Evolutionary conservation across 352 stramenopile genomes (phyloP), one percentile per base, ranked within the genome.

Genomic region (Pythium guiyangense): DNA sequence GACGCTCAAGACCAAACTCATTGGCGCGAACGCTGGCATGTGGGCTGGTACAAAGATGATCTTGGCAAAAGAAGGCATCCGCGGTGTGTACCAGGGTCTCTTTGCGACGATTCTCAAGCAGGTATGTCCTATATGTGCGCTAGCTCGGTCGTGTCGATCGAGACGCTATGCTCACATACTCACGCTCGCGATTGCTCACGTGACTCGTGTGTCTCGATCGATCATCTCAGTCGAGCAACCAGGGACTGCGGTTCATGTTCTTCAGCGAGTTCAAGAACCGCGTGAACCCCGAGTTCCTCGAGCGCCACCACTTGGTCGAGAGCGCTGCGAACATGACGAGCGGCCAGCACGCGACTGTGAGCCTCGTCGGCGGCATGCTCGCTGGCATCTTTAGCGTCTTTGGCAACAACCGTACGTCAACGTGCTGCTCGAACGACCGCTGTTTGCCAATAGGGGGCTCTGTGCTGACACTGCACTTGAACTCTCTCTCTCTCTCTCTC

Each of bases 1-100:
- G 63, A 99, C 96, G 22, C 74, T 99, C 8, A 99, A 98, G 63
- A 99, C 96, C 27, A 98, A 98, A 71, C 90, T 97, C 29, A 99
- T 99, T 66, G 92, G 98, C 66, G 76, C 96, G 6, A 98, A 99
- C 61, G 81, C 84, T n/a, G 79, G 89, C 8, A 88, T 98, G 69
- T 71, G 96, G 57, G 58, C 83, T 58, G 92, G 92, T 49, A 92
- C 96, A 17, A 90, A 93, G 62, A 87, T 94, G 64, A 98, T 98
- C 66, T 65, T 98, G 31, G 77, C 81, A 6, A 95, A 82, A 15
- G 93, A 98, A 67, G 96, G 96, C 17, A 71, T 97, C 43, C 66
- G 67, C 25, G 96, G 94, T 53, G 75, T 98, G 45, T 98, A 98
- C 82, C 79, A 97, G 64, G 96, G 96, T 0, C 81, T 96, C n/a